A percentile compares a stretch with the other conserved stretches of the same genome.
Conservation (phyloP, 2,329 filamentous ascomycete genomes). For the Exophiala lecanii-corni region DNA sequence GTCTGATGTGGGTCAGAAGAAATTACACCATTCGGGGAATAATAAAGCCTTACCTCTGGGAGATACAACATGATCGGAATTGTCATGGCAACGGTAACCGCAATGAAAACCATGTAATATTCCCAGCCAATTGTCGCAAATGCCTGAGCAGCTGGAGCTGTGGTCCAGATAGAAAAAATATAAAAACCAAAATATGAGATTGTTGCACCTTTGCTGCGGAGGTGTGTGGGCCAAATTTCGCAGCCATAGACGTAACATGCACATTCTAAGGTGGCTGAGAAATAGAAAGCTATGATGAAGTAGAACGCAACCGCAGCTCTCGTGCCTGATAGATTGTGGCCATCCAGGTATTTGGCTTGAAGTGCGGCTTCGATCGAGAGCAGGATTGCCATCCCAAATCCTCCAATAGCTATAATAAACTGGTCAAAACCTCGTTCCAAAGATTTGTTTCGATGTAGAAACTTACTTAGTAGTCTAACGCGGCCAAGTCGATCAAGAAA, state of each 20-base stretch:
- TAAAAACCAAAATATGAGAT: slow-evolving; percentile 9
- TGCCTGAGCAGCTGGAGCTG: slow-evolving; percentile 16
- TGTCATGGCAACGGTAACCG: slow-evolving; percentile 1
- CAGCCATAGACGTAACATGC: slow-evolving; percentile 15
- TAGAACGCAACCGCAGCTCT: slow-evolving; percentile 37
- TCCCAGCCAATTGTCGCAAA: slow-evolving; percentile 32
- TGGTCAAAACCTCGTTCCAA: no score
- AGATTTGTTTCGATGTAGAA: slow-evolving; percentile 15
- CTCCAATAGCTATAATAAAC: slow-evolving; percentile 34
- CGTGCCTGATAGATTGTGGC: slow-evolving; percentile 29
- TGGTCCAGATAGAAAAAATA: slow-evolving; percentile 10
- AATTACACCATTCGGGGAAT: background rate
- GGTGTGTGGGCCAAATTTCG: slow-evolving; percentile 19
- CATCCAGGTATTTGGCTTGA: slow-evolving; percentile 32
- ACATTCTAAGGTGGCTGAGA: slow-evolving; percentile 30
- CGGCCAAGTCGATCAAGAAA: slow-evolving; percentile 26
- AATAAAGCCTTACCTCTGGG: slow-evolving; percentile 4
- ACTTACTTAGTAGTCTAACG: slow-evolving; percentile 12
- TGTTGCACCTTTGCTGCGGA: slow-evolving; percentile 15
- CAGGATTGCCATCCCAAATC: slow-evolving; percentile 35
- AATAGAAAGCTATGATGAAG: slow-evolving; percentile 38
- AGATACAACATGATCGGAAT: slow-evolving; percentile 8
- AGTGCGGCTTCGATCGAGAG: slow-evolving; percentile 34
- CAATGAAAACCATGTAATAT: slow-evolving; percentile 29
- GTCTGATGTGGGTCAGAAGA: slow-evolving; percentile 22